Conservation (phyloP, 2,329 filamentous ascomycete species). For the Aaosphaeria pasadenensis region DNA sequence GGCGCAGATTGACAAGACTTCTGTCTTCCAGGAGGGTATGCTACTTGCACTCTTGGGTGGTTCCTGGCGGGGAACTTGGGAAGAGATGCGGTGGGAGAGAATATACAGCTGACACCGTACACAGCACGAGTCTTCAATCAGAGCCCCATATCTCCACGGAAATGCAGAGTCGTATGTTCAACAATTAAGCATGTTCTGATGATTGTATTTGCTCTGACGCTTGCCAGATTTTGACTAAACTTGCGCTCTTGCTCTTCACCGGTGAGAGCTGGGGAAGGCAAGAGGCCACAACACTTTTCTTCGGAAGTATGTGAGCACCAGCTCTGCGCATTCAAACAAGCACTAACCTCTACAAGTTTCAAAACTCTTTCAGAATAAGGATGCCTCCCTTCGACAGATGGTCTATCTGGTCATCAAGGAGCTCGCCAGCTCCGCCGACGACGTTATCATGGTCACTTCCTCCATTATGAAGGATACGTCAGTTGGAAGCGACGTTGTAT, state of each 20-base stretch:
- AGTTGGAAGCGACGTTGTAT: slow-evolving; percentile 78
- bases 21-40: slow-evolving; percentile 97
- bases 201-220: slow-evolving; percentile 2
- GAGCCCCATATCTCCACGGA: slow-evolving; percentile 92
- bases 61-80: not conserved
- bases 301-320: slow-evolving; percentile 62
- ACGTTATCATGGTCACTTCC: slow-evolving; percentile 99
- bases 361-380: slow-evolving; percentile 99
- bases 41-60: not conserved
- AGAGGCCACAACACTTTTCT: slow-evolving; percentile 97
- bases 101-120: slow-evolving; percentile 19
- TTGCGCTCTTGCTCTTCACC: slow-evolving; percentile 91
- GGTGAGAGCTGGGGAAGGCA: slow-evolving; percentile 96
- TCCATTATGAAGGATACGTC: slow-evolving; percentile 99
- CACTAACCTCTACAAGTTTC: slow-evolving; percentile 49
- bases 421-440: slow-evolving; percentile 88
- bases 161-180: slow-evolving; percentile 79
- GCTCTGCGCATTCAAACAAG: not conserved
- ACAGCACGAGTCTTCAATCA: slow-evolving; percentile 95
- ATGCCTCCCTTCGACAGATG: slow-evolving; percentile 97
- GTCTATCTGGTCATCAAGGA: slow-evolving; percentile 98
- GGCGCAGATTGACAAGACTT: slow-evolving; percentile 96
- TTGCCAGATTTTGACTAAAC: slow-evolving; percentile 71
- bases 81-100: slow-evolving; percentile 30
- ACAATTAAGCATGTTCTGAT: not conserved